Conservation (phyloP, 257 asterid species). For the Capsicum chinense region DNA sequence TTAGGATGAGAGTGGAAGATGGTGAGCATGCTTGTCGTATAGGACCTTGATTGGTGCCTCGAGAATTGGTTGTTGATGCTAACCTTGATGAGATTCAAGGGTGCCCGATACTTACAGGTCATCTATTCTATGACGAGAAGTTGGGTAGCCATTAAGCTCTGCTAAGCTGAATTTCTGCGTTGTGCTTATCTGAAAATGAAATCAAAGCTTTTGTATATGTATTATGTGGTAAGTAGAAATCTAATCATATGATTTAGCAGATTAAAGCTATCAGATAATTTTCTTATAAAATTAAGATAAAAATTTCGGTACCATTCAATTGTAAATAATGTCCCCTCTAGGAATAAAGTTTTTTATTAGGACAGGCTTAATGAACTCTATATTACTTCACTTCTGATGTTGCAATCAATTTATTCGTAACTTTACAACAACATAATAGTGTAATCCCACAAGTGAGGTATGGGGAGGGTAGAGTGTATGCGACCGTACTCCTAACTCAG, state of each 20-base stretch:
- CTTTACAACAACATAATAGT: neutral
- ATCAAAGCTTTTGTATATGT: conserved; percentile 18
- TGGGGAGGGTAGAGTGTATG: neutral
- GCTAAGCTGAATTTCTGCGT: conserved; percentile 29
- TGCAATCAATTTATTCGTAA: conserved; percentile 14
- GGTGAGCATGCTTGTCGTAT: neutral
- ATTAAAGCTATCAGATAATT: conserved; percentile 23
- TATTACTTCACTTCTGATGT: neutral
- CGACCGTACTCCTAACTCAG: neutral
- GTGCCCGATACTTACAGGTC: conserved; percentile 24
- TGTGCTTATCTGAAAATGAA: conserved; percentile 21
- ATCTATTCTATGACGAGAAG: conserved; percentile 31
- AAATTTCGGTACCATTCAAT: conserved; percentile 17
- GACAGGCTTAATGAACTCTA: neutral
- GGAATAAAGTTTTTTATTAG: neutral
- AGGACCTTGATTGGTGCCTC: conserved; percentile 6
- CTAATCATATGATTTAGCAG: neutral
- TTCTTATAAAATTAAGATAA: conserved; percentile 4
- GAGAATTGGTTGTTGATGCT: neutral
- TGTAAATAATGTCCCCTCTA: conserved; percentile 20
- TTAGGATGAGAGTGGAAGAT: conserved; percentile 20
- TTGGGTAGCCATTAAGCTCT: conserved; percentile 21
- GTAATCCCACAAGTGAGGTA: neutral
- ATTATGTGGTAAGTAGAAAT: neutral
- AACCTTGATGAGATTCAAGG: conserved; percentile 24